phyloP scores from a whole-genome alignment of 2,329 filamentous ascomycete genomes.

The Diaporthe citriasiana region DNA sequence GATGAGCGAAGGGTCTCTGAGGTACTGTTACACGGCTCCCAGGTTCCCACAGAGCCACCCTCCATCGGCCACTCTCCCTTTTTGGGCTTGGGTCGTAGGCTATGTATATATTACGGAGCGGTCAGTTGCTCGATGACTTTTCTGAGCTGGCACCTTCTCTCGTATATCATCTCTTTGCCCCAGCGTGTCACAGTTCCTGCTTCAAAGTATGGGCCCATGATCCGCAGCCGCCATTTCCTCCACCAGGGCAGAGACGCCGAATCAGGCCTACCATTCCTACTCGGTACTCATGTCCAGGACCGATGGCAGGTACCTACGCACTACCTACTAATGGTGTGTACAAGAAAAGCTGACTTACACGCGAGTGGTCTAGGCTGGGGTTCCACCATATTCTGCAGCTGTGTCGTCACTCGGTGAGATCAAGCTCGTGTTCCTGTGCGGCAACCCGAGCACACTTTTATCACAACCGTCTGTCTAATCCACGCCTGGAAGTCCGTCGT shows the following conservation, averaged over 20 bases:
- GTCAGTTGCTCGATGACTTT: not conserved
- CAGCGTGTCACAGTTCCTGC: not conserved
- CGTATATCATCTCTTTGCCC: not conserved
- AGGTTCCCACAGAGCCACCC: not conserved
- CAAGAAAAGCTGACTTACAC: slow-evolving; percentile 15
- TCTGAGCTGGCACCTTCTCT: too few relatives aligned
- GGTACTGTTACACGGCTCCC: not conserved
- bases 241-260: not conserved
- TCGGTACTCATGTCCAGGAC: not conserved
- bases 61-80: not conserved
- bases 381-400: slow-evolving; percentile 16
- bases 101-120: slow-evolving; percentile 7
- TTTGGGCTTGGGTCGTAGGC: not conserved
- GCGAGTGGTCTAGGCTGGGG: slow-evolving; percentile 20
- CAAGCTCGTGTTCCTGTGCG: slow-evolving; percentile 18
- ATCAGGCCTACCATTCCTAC: not conserved
- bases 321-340: not conserved
- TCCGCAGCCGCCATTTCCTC: not conserved
- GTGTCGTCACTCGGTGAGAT: slow-evolving; percentile 24
- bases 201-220: not conserved
- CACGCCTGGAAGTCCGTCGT: not conserved
- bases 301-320: not conserved
- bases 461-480: not conserved
- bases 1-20: not conserved
- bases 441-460: not conserved